These are phyloP conservation scores for Annona squamosa DNA, from an alignment of 164 flowering plant species.

Conservation along the genomic window DNA sequence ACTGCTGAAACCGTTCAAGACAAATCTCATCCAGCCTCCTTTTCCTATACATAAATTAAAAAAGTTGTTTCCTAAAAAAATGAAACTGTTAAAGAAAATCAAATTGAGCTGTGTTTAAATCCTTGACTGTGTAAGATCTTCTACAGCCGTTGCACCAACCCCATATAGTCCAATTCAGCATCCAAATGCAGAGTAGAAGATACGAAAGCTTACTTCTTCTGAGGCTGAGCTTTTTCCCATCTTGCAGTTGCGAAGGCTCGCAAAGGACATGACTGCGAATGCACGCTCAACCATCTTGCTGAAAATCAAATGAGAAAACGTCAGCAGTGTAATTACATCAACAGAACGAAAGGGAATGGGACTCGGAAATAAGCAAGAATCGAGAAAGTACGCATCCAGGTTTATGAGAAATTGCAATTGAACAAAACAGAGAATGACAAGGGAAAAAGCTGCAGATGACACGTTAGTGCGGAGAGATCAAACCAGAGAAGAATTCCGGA, in stretches of 20 bases:
- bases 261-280: slow-evolving; percentile 6
- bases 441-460: background rate
- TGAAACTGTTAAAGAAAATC: background rate
- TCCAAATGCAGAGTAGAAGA: background rate
- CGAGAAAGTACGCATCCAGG: too few species aligned
- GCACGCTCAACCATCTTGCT: slow-evolving; percentile 22
- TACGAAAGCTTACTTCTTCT: slow-evolving; percentile 33
- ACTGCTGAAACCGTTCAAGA: slow-evolving; percentile 77
- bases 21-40: slow-evolving; percentile 89
- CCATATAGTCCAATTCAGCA: background rate
- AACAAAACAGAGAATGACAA: background rate
- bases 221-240: slow-evolving; percentile 24
- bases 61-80: background rate
- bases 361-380: background rate
- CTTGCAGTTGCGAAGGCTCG: slow-evolving; percentile 37
- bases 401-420: background rate
- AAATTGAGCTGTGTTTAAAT: background rate
- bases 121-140: background rate
- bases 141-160: background rate
- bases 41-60: slow-evolving; percentile 41
- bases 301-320: slow-evolving; percentile 2
- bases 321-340: too few species aligned
- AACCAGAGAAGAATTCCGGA: background rate
- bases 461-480: background rate
- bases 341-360: too few species aligned